Base-by-base conservation (phyloP, 2,329 filamentous ascomycete species). In the Metarhizium sp. region DNA sequence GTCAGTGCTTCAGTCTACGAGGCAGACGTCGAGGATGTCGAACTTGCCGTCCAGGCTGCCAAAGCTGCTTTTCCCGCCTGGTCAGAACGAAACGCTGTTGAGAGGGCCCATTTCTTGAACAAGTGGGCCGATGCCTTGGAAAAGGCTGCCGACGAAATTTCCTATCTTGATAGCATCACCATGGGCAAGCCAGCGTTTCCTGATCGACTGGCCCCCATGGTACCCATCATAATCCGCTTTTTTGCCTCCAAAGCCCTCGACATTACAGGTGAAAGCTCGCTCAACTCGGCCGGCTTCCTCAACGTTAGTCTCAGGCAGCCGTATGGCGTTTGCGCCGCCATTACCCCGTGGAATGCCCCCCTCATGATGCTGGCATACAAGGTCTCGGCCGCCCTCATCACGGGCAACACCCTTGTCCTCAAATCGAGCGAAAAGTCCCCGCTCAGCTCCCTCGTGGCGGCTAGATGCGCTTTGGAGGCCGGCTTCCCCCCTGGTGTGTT, bases 401-500 rank as follows among this genome's bases (percentile, higher is more conserved):
- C 73, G 0, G 77, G 77, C 14, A 77, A 78, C 62, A 74, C 75
- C 0, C 70, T 81, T 25, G 74, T 82, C 4, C 58, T 81, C 25
- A 82, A 82, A 65, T 72, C 72, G n/a, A 75, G 72, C 29, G 78
- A 82, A 63, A 80, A 80, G 63, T 73, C 78, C 0, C 79, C 79
- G 0, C 65, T 83, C 52, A 73, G 40, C 30, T 52, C 50, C n/a
- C 50, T 52, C 18, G 25, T 30, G 8, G 49, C 73, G 1, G 71
- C 70, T 1, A 80, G 80, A 36, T 73, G 91, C 16, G 77, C 90
- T 58, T 79, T 82, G 58, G 77, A 90, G 61, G 86, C 86, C 2
- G 88, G 87, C 0, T 90, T 91, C 63, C 87, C 87, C 2, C 80
- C 86, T 0, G 88, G 88, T 36, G 86, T 90, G 8, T 73, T 91